Evolutionary conservation across 2,329 filamentous ascomycete species (phyloP), one percentile per base, ranked within the genome.

Genomic region (Sporothrix humicola): DNA sequence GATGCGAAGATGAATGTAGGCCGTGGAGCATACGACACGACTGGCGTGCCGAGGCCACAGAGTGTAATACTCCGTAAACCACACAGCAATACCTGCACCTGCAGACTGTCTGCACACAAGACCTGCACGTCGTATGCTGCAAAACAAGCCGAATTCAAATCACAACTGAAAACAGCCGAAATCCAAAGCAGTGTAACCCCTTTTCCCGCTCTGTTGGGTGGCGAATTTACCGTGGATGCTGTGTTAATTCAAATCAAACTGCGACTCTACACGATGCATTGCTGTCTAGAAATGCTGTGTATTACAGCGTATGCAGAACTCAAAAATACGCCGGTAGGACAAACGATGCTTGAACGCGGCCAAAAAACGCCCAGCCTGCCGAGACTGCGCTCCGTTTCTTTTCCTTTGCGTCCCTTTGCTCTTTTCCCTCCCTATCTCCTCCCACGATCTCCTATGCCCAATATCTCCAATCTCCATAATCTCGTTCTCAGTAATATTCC

Each of bases 291-390:
- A 7, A 20, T 12, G 31, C n/a, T 20, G 15, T 44, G 42, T n/a
- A 6, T 26, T 26, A 26, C 23, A 26, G 23, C 23, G 23, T 26
- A 26, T 31, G 17, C 31, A 61, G n/a, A 17, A 15, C 37, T 8
- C 17, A 4, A 63, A 63, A 63, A 63, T 63, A 44, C 59, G 59
- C 59, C 31, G 59, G n/a, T 63, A 63, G 58, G 58, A 61, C 31
- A 23, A 37, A 44, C 31, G 17, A 44, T 17, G 59, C 59, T 44
- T 7, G 59, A 58, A 58, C 44, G 31, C 20, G 17, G 37, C 31
- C 58, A 44, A 20, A 63, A 61, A 63, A 63, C 31, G 59, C 59
- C 59, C 59, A 44, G 59, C 59, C 37, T n/a, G 37, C 20, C 37
- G 42, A 17, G 31, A 31, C 58, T 20, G 17, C 8, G 3, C 23